Base-by-base conservation (phyloP, 345 rosid species). In the Gossypium turneri region DNA sequence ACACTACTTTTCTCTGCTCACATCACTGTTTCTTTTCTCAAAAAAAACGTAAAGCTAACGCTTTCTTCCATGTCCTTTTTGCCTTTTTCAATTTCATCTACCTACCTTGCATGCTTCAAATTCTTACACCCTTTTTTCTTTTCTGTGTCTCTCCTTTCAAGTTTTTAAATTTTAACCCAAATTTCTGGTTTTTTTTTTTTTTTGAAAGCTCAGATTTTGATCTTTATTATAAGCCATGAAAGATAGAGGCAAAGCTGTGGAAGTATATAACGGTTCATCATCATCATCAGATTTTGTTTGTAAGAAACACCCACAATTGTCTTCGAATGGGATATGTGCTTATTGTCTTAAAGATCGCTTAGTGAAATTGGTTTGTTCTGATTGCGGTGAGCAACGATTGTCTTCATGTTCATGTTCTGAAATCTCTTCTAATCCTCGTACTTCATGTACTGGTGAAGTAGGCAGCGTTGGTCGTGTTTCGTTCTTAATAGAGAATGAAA, bases 271-370 rank as follows among this genome's bases (percentile, higher is more conserved):
- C 41, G 86, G 75, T 47, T 67, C 41, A 34, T 82, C 72, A 82
- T 77, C 60, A 56, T 83, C 91, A 0, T 87, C 89, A 0, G 97
- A 87, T 56, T 80, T 90, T 79, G 86, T 88, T 17, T 94, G 98
- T 78, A 85, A 86, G 87, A 90, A 89, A 70, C 98, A 94, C 81
- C 98, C 98, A 16, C 86, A 88, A 0, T 73, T 84, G 2, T 86
- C 95, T 72, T 69, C 92, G 2, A 92, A 87, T 61, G 98, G 98
- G 4, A 86, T 94, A 0, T 94, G 98, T 74, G 88, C 98, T 38
- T 80, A 82, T 65, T 94, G 98, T 77, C 91, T 94, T 62, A 88
- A 90, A 70, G 98, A 94, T 75, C 93, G 97, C n/a, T 81, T 94
- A 65, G 80, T 87, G 20, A 89, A 79, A 67, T 92, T 94, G 72